Evolutionary conservation across 2,329 filamentous ascomycete genomes (phyloP).

Genomic region (Verticillium isaacii): DNA sequence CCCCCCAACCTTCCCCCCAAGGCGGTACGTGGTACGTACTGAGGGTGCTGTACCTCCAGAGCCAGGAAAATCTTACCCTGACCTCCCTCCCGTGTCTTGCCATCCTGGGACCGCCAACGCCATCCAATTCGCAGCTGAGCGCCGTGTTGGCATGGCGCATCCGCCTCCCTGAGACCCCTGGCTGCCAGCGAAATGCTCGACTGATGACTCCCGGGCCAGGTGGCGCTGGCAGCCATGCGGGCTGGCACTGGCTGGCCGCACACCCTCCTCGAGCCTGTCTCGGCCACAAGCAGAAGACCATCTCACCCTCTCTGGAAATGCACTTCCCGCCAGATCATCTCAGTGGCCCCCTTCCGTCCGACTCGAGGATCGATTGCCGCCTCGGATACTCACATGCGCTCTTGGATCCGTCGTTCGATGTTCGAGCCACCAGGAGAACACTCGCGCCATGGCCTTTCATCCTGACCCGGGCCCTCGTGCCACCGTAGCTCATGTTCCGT

Average conservation of each 20-base stretch:
- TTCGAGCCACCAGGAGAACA: background rate
- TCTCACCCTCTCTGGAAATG: background rate
- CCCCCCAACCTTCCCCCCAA: no score
- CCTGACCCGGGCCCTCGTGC: background rate
- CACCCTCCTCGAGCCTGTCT: background rate
- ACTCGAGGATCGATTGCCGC: background rate
- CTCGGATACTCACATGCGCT: constrained; percentile 1
- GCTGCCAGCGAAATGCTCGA: background rate
- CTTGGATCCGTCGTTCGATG: background rate
- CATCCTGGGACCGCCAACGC: background rate
- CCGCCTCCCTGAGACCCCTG: background rate
- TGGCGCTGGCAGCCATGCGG: background rate
- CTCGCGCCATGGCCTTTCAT: background rate
- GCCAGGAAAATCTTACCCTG: constrained; percentile 9
- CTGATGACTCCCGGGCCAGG: background rate
- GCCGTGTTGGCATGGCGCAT: background rate
- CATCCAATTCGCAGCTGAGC: background rate
- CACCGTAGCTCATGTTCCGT: background rate
- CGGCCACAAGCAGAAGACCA: background rate
- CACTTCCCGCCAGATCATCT: background rate
- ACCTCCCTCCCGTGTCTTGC: background rate
- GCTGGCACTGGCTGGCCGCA: background rate
- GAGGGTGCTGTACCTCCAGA: no score
- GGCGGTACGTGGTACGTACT: background rate
- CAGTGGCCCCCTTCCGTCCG: background rate